Conservation (phyloP, 2,329 filamentous ascomycete genomes). For the Verticillium klebahnii region DNA sequence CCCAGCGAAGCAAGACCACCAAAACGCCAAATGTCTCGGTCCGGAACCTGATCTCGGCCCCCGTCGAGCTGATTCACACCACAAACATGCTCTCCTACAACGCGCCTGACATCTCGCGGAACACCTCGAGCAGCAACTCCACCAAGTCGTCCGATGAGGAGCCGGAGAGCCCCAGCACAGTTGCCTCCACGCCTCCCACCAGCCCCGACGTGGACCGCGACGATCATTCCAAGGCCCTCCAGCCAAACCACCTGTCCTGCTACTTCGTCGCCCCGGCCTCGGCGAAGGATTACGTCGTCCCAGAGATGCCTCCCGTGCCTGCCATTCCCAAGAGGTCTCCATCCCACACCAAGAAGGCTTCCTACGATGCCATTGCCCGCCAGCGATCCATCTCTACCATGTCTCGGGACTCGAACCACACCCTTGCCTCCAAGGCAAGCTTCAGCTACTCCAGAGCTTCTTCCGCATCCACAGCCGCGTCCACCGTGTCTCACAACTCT, state of each 20-base stretch:
- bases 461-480: slow-evolving; percentile 50
- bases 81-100: slow-evolving; percentile 97
- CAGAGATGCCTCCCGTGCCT: slow-evolving; percentile 49
- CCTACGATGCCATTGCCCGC: slow-evolving; percentile 68
- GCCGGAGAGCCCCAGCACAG: slow-evolving; percentile 58
- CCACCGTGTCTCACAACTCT: slow-evolving; percentile 37
- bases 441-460: slow-evolving; percentile 53
- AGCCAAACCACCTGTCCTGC: slow-evolving; percentile 63
- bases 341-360: slow-evolving; percentile 83
- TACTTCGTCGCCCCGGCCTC: slow-evolving; percentile 57
- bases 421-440: slow-evolving; percentile 52
- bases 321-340: slow-evolving; percentile 72
- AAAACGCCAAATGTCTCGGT: slow-evolving; percentile 41
- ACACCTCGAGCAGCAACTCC: slow-evolving; percentile 43
- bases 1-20: slow-evolving; percentile 46
- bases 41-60: slow-evolving; percentile 77
- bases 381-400: slow-evolving; percentile 56
- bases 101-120: slow-evolving; percentile 71
- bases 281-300: slow-evolving; percentile 34
- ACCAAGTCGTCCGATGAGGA: slow-evolving; percentile 64
- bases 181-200: slow-evolving; percentile 57
- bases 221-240: slow-evolving; percentile 44
- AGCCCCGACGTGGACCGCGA: slow-evolving; percentile 60
- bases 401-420: slow-evolving; percentile 48
- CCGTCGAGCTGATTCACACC: slow-evolving; percentile 82